Conservation (phyloP, 1,139 yeast species). For the Yamadazyma taylorii region DNA sequence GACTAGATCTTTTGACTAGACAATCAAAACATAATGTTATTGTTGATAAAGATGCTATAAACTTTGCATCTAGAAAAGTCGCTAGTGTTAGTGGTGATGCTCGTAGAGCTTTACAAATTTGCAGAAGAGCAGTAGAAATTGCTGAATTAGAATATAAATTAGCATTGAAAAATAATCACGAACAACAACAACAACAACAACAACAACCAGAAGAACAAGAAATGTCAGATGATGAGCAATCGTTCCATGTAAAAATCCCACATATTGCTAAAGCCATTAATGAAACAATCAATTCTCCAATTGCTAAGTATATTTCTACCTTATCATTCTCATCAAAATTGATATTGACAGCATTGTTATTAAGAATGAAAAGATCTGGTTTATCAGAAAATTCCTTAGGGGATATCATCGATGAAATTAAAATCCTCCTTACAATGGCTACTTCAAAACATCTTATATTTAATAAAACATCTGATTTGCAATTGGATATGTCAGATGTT, state of each 20-base stretch:
- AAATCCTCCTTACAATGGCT: slow-evolving; percentile 33
- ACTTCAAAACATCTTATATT: slow-evolving; percentile 20
- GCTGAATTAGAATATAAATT: slow-evolving; percentile 59
- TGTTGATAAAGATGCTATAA: slow-evolving; percentile 76
- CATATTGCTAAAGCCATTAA: slow-evolving; percentile 78
- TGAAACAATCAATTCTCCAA: slow-evolving; percentile 78
- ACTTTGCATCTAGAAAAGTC: slow-evolving; percentile 89
- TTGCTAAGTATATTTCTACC: slow-evolving; percentile 54
- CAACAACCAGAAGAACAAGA: slow-evolving; percentile 9
- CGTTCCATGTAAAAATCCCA: slow-evolving; percentile 59
- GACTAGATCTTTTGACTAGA: slow-evolving; percentile 59
- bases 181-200: too few species aligned
- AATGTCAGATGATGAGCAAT: slow-evolving; percentile 25
- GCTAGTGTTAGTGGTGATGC: slow-evolving; percentile 99
- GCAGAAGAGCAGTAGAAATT: slow-evolving; percentile 86
- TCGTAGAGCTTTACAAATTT: slow-evolving; percentile 83
- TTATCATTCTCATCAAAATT: slow-evolving; percentile 73
- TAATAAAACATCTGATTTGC: neutral
- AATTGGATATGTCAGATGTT: slow-evolving; percentile 11
- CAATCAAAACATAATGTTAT: slow-evolving; percentile 36
- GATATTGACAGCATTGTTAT: slow-evolving; percentile 64
- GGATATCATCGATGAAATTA: slow-evolving; percentile 77
- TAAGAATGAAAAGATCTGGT: slow-evolving; percentile 68
- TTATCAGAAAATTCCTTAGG: slow-evolving; percentile 71
- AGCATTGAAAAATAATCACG: too few species aligned